Base-by-base conservation (phyloP, 805 yeast species). In the Cyberlindnera maclurae region DNA sequence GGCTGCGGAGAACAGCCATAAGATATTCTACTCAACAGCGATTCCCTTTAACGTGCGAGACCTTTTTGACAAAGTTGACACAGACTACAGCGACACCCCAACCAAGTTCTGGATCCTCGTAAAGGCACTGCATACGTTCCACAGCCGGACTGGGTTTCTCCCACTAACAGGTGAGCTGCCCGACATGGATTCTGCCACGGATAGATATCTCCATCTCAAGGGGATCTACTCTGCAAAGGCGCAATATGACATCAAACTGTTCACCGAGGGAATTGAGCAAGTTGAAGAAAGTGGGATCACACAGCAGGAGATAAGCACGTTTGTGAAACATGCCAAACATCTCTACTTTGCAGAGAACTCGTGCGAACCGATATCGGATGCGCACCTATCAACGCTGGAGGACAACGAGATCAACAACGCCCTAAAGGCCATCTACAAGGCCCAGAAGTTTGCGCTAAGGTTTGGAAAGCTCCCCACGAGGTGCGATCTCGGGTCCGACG, bases 111-210 rank as follows among this genome's bases (percentile, higher is more conserved):
- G 95, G 95, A 55, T 72, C 3, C 66, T 75, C 15, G 66, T 73
- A 0, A 60, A 58, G 30, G 82, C 88, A 0, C 62, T 86, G 36
- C 62, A 68, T 31, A 43, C 47, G 7, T 87, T 77, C 55, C 67
- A 77, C 0, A 58, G 63, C 16, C 51, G 57, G 13, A 52, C 59
- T 33, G 60, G 64, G 1, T 55, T 62, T 5, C 63, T 85, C n/a
- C 95, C 96, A 0, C 58, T 86, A 2, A 68, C 80, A 3, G 96
- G 95, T 0, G 70, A 64, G 1, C 54, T 89, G 5, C 95, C 96
- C 0, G 97, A 89, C 56, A 90, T 90, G 96, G 82, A 84, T 15
- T 75, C 95, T 0, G 76, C 78, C 44, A 80, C 96, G 0, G 58
- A 60, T 8, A 65, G 65, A 39, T 90, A 83, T 55, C 65, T 81